Conservation (phyloP, 2,329 filamentous ascomycete species). For the Chaetoscypha palmicola region DNA sequence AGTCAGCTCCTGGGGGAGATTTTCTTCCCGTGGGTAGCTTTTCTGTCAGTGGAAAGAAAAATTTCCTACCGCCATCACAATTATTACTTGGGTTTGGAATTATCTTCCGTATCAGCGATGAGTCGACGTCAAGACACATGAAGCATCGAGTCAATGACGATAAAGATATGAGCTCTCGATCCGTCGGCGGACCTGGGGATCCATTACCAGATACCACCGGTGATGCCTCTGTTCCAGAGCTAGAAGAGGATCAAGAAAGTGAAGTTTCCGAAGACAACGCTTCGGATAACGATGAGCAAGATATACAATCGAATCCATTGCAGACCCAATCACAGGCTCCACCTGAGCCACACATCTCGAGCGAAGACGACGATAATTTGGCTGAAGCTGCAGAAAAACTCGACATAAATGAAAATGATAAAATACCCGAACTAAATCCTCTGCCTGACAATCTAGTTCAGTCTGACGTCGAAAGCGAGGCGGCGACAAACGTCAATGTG, state of each 20-base stretch:
- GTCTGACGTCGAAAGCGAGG: conserved; percentile 15
- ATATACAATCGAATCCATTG: conserved; percentile 17
- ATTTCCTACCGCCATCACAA: conserved; percentile 81
- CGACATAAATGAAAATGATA: conserved; percentile 15
- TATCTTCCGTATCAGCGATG: conserved; percentile 81
- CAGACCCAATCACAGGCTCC: conserved; percentile 13
- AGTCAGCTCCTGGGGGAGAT: conserved; percentile 72
- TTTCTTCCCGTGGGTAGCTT: conserved; percentile 75
- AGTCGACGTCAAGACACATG: conserved; percentile 73
- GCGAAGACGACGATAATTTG: conserved; percentile 21
- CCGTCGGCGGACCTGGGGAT: conserved; percentile 1
- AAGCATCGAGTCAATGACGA: conserved; percentile 59
- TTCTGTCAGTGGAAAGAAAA: conserved; percentile 78
- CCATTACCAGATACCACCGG: not conserved
- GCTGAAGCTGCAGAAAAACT: conserved; percentile 21
- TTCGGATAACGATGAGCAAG: conserved; percentile 26
- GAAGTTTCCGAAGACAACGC: conserved; percentile 17
- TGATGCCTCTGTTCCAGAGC: conserved; percentile 1
- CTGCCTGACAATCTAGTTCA: conserved; percentile 35
- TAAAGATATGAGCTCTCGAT: not conserved
- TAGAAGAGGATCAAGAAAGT: conserved; percentile 15
- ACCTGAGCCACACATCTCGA: conserved; percentile 15
- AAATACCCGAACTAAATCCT: conserved; percentile 9
- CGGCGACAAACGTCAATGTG: conserved; percentile 8
- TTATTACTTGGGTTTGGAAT: conserved; percentile 81